These are phyloP conservation scores for Mortierella polycephala DNA, from an alignment of 371 early-diverging fungal species.

Conservation along the genomic window DNA sequence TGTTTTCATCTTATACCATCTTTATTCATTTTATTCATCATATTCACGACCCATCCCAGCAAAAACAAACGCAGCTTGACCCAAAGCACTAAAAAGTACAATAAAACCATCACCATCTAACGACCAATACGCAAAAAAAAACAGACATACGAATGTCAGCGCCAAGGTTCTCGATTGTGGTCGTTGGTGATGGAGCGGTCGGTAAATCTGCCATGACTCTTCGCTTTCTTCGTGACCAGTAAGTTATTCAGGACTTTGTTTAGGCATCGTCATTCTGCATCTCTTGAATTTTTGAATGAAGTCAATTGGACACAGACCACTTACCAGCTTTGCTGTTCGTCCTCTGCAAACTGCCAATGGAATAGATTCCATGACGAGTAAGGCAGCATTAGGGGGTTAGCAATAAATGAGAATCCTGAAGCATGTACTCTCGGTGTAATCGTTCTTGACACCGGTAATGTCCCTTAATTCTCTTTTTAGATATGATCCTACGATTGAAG, in stretches of 20 bases:
- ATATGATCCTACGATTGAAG: slow-evolving; percentile 56
- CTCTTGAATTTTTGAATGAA: neutral
- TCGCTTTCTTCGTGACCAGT: slow-evolving; percentile 52
- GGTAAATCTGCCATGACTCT: slow-evolving; percentile 51
- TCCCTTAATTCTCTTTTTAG: slow-evolving; percentile 6
- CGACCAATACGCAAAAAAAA: neutral
- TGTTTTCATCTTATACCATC: too few relatives aligned
- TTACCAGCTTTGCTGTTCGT: neutral
- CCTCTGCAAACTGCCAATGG: neutral
- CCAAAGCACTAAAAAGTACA: neutral
- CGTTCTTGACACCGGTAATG: too few relatives aligned
- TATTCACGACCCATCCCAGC: too few relatives aligned
- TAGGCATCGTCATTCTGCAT: neutral
- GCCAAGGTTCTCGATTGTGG: slow-evolving; percentile 35
- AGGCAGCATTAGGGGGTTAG: neutral
- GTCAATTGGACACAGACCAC: neutral
- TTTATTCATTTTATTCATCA: too few relatives aligned
- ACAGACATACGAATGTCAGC: neutral
- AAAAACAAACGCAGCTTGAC: too few relatives aligned
- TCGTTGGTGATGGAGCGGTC: slow-evolving; percentile 52
- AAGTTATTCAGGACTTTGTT: neutral
- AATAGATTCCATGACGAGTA: slow-evolving; percentile 27
- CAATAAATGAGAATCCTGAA: slow-evolving; percentile 3
- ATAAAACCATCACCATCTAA: neutral
- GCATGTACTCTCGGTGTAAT: neutral